A percentile compares a stretch with the other conserved stretches of the same genome.
Evolutionary conservation across 1,139 yeast genomes (phyloP).

Genomic region (Diutina siamensis): DNA sequence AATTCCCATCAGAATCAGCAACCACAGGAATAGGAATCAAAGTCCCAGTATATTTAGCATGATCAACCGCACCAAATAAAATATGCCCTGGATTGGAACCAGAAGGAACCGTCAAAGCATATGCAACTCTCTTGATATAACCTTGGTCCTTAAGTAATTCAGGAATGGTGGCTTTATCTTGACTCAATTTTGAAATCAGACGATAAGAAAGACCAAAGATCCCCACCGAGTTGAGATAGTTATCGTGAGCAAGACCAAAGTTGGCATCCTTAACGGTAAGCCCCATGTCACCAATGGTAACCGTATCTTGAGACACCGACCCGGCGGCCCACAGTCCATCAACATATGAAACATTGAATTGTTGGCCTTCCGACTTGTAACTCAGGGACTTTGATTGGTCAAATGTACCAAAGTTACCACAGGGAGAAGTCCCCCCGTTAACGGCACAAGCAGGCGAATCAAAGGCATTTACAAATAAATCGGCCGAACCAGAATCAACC

Average conservation of each 20-base stretch:
- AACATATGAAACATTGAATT: neutral
- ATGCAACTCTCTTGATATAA: conserved; percentile 33
- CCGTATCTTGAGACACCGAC: neutral
- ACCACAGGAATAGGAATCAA: conserved; percentile 8
- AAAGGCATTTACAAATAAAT: neutral
- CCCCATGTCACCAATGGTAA: conserved; percentile 5
- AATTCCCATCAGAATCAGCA: neutral
- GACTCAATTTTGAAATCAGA: conserved; percentile 3
- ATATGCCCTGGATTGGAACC: conserved; percentile 28
- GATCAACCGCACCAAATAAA: conserved; percentile 49
- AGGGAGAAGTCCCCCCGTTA: conserved; percentile 16
- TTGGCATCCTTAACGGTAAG: neutral
- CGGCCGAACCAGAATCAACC: conserved; percentile 1
- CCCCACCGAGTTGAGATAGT: conserved; percentile 39
- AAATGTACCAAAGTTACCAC: conserved; percentile 39
- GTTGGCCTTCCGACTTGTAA: conserved; percentile 8
- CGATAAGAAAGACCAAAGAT: conserved; percentile 32
- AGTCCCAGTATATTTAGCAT: conserved; percentile 38
- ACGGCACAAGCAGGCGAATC: conserved; percentile 2
- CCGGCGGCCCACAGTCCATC: conserved; percentile 2
- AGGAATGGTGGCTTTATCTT: conserved; percentile 21
- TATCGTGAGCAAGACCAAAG: conserved; percentile 43
- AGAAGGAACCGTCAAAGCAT: conserved; percentile 39
- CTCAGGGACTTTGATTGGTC: neutral
- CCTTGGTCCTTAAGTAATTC: conserved; percentile 35